Evolutionary conservation across 352 stramenopile genomes (phyloP), one percentile per base, ranked within the genome.

Genomic region (Pythium coloratum): DNA sequence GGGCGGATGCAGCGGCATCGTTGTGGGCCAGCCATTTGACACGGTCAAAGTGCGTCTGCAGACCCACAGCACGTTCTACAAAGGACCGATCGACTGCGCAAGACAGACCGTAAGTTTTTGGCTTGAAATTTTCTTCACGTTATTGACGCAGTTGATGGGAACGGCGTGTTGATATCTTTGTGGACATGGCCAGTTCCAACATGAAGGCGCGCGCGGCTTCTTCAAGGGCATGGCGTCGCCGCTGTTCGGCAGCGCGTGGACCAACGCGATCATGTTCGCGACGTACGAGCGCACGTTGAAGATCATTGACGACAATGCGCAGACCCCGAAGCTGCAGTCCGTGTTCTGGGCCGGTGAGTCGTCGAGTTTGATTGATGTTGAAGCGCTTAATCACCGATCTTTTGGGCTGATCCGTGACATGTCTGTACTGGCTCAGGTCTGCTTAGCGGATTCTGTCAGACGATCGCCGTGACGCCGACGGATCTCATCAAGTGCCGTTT

Each of bases 221-320:
- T 96, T 94, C 80, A 96, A 94, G 65, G 88, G 88, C 49, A 83
- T 96, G 77, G 66, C 76, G 36, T 96, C 88, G 33, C 88, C 88
- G 49, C 75, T 96, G 13, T 78, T 96, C 42, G 85, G 86, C 44
- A 96, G 84, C 56, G 86, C 86, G 18, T 89, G 81, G 62, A 94
- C 84, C n/a, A 96, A 93, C 68, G 88, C 88, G 32, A 87, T 94
- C 62, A 89, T 96, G 80, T 96, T 96, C 69, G 84, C 84, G 10
- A 76, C 81, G 12, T 94, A 94, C 47, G 88, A 94, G 67, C 81
- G 81, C 58, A 88, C 81, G 54, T 69, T 94, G 12, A 80, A 78
- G 16, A 54, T 76, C 30, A 84, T 93, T 26, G 84, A 91, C 62
- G 68, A 84, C 38, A 81, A 82, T 16, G 63, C 78, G 14, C 62